Evolutionary conservation across 2,329 filamentous ascomycete genomes (phyloP).

Genomic region (Aspergillus awamori): DNA sequence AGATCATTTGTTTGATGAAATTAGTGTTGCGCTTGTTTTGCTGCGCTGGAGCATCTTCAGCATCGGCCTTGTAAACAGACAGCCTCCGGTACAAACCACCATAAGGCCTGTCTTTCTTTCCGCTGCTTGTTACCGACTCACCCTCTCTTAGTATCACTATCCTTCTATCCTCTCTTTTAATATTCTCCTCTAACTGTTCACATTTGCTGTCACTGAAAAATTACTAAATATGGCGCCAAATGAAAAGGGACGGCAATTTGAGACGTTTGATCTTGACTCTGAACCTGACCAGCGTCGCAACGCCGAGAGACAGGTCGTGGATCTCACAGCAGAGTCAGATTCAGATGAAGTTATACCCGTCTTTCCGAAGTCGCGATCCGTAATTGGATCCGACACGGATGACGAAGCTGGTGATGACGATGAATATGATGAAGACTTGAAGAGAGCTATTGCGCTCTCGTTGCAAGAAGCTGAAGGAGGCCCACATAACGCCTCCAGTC

Average conservation of each 20-base stretch:
- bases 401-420: slow-evolving; percentile 22
- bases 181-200: background rate
- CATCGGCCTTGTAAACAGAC: background rate
- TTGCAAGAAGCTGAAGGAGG: slow-evolving; percentile 28
- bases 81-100: background rate
- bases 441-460: slow-evolving; percentile 39
- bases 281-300: background rate
- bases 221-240: slow-evolving; percentile 13
- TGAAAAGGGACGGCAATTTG: background rate
- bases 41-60: background rate
- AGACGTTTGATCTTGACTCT: background rate
- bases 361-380: slow-evolving; percentile 33
- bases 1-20: background rate
- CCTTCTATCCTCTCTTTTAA: background rate
- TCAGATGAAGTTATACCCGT: slow-evolving; percentile 29
- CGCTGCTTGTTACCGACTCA: too few species aligned
- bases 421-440: slow-evolving; percentile 40
- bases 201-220: background rate
- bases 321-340: slow-evolving; percentile 38
- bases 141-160: background rate
- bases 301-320: slow-evolving; percentile 27
- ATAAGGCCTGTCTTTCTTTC: background rate
- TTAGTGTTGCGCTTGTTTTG: background rate
- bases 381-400: slow-evolving; percentile 31
- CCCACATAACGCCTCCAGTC: slow-evolving; percentile 3